phyloP scores from a whole-genome alignment of 148 eudicot species.

The Nepenthes mirabilis region DNA sequence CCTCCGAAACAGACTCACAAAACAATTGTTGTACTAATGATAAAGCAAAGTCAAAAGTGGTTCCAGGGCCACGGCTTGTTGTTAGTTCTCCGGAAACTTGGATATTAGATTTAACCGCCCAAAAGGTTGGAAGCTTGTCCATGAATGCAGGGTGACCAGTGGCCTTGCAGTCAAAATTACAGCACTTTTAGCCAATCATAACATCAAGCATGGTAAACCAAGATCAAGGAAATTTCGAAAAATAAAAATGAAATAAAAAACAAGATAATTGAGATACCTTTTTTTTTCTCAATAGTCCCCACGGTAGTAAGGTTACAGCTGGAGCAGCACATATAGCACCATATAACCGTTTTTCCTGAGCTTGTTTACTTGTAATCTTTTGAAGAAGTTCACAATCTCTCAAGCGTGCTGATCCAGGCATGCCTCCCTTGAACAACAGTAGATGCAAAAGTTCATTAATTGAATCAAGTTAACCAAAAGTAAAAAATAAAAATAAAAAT shows the following conservation, averaged over 20 bases:
- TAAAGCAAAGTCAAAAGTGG: conserved; percentile 68
- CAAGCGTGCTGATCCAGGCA: conserved; percentile 91
- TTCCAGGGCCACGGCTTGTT: conserved; percentile 97
- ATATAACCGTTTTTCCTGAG: conserved; percentile 67
- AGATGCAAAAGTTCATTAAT: no score
- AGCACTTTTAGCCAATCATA: conserved; percentile 13
- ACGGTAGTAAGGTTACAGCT: conserved; percentile 86
- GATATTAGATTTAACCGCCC: conserved; percentile 72
- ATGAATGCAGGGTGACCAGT: conserved; percentile 96
- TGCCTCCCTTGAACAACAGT: conserved; percentile 55
- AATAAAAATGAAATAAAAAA: conserved; percentile 1
- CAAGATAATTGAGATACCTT: conserved; percentile 23
- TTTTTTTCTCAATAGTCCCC: conserved; percentile 83
- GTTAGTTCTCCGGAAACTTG: conserved; percentile 86
- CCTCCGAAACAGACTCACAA: conserved; percentile 52
- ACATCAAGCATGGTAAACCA: background rate
- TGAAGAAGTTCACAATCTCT: conserved; percentile 74
- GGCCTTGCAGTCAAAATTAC: conserved; percentile 34
- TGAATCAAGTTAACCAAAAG: no score
- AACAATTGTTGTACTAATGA: conserved; percentile 67
- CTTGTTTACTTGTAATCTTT: conserved; percentile 64
- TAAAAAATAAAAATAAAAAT: no score
- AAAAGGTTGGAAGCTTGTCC: conserved; percentile 57
- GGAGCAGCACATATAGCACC: conserved; percentile 97
- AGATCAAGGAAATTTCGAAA: background rate